These are phyloP conservation scores for Chlorella vulgaris DNA, from an alignment of 139 green algal genomes.

Conservation along the genomic window DNA sequence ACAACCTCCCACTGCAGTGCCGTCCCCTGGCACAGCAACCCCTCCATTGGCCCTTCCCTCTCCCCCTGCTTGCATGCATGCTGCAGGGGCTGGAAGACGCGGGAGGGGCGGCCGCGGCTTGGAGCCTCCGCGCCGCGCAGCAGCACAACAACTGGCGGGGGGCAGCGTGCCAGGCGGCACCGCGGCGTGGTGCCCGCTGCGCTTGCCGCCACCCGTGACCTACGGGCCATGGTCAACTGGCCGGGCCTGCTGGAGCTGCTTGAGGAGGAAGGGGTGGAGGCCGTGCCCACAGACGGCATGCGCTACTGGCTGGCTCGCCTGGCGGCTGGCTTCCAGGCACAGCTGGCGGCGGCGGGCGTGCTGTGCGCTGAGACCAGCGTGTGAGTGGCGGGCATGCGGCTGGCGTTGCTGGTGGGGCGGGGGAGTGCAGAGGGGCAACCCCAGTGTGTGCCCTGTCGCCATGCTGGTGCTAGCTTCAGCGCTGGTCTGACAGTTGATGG, in stretches of 20 bases:
- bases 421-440: no score
- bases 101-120: constrained; percentile 15
- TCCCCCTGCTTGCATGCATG: background rate
- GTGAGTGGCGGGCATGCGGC: no score
- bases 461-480: no score
- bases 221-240: constrained; percentile 30
- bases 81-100: constrained; percentile 27
- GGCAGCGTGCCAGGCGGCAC: background rate
- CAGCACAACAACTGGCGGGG: no score
- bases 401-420: no score
- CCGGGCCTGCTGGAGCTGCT: constrained; percentile 32
- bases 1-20: no score
- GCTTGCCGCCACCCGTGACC: constrained; percentile 10
- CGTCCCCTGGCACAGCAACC: no score
- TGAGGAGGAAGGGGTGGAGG: constrained; percentile 18
- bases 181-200: constrained; percentile 8
- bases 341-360: constrained; percentile 14
- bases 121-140: background rate
- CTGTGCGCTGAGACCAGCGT: constrained; percentile 13
- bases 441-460: no score
- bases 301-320: constrained; percentile 32
- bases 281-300: constrained; percentile 17
- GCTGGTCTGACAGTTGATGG: no score
- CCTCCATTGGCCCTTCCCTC: background rate
- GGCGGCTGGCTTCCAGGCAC: constrained; percentile 5